Evolutionary conservation across 208 protist genomes (phyloP).

Genomic region (Crithidia bombi): DNA sequence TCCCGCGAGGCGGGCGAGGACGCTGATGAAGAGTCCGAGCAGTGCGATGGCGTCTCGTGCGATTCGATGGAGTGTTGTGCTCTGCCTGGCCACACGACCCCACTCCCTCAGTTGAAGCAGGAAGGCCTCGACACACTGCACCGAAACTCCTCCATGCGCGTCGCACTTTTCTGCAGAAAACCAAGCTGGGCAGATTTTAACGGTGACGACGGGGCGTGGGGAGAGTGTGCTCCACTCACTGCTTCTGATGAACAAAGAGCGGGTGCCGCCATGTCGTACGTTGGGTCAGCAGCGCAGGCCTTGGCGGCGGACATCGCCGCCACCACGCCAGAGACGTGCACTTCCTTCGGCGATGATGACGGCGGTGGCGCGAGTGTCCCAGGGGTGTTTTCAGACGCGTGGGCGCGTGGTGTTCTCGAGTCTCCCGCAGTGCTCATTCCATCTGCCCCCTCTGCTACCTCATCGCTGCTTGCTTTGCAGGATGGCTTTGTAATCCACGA

Average conservation of each 20-base stretch:
- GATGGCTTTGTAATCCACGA: background rate
- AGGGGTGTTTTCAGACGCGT: conserved; percentile 1
- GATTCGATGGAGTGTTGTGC: background rate
- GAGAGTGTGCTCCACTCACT: too few species aligned
- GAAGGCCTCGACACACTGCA: conserved; percentile 3
- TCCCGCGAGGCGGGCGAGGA: background rate
- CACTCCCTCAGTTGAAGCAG: background rate
- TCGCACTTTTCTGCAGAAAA: background rate
- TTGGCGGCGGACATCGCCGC: conserved; percentile 32
- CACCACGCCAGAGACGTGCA: background rate
- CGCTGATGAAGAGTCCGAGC: background rate
- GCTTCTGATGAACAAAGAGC: too few species aligned
- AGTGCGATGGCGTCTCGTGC: background rate
- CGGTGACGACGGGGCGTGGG: background rate
- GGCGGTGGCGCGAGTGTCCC: background rate
- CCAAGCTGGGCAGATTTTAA: background rate
- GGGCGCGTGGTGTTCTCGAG: conserved; percentile 28
- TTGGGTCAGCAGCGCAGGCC: conserved; percentile 24
- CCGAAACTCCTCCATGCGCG: background rate
- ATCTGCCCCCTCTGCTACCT: background rate
- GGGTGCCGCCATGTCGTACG: background rate
- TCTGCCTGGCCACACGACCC: background rate
- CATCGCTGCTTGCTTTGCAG: background rate
- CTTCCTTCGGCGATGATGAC: background rate
- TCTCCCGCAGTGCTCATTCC: conserved; percentile 19